Conservation (phyloP, 2,329 filamentous ascomycete species). For the Fonsecaea pedrosoi region DNA sequence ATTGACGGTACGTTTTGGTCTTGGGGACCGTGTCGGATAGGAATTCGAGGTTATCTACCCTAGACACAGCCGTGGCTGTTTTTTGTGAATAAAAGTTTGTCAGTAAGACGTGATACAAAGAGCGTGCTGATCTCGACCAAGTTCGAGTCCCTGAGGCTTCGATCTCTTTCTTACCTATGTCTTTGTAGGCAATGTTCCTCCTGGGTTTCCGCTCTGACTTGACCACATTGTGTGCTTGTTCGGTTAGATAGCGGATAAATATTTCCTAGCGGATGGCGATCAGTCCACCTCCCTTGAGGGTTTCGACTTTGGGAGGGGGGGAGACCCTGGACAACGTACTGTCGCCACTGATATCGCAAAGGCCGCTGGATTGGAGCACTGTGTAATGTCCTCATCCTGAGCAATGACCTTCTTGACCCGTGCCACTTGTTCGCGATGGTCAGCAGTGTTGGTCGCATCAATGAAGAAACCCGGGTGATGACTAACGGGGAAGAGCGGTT, state of each 20-base stretch:
- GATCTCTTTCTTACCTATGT: constrained; percentile 69
- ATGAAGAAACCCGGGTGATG: neutral
- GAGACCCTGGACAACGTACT: constrained; percentile 55
- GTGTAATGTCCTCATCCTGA: constrained; percentile 81
- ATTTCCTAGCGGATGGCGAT: constrained; percentile 69
- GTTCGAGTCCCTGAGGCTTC: neutral
- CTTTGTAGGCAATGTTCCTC: constrained; percentile 93
- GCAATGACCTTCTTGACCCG: constrained; percentile 95
- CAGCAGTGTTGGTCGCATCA: neutral
- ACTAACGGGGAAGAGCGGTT: constrained; percentile 81
- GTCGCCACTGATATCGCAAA: constrained; percentile 94
- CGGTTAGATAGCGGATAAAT: constrained; percentile 90
- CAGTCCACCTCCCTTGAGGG: neutral
- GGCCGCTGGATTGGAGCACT: constrained; percentile 91
- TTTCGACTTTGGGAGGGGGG: too few relatives aligned
- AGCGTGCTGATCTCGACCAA: too few relatives aligned
- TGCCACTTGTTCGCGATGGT: constrained; percentile 67
- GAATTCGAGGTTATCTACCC: constrained; percentile 94
- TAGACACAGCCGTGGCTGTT: constrained; percentile 79
- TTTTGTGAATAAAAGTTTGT: neutral
- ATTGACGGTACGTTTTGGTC: constrained; percentile 79
- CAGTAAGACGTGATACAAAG: neutral
- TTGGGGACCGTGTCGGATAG: constrained; percentile 88
- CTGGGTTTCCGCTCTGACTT: constrained; percentile 91
- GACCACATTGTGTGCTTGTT: constrained; percentile 84